Evolutionary conservation across 176 grass and related monocot genomes (phyloP), one percentile per base, ranked within the genome.

Genomic region (Areca catechu): DNA sequence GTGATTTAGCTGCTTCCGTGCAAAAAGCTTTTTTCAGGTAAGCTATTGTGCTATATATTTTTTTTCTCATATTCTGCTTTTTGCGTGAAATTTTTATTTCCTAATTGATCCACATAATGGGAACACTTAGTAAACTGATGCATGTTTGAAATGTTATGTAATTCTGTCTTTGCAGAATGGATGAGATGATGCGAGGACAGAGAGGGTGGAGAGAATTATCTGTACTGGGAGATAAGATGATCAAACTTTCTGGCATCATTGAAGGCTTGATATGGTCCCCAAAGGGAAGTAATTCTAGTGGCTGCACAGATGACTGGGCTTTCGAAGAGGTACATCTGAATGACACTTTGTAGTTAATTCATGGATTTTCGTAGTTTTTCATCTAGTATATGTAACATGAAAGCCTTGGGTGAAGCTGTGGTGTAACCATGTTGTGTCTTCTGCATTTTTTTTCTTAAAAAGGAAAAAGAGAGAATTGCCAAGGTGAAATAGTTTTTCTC

Each of bases 101-200:
- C 34, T 43, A 43, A 43, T 12, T 43, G 34, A 43, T 1, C 2
- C 34, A 43, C 12, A 10, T 43, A 43, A 43, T 43, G 34, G 34
- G 34, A 43, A 1, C 34, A 43, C 34, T 12, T 43, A 43, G 34
- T 43, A 43, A 43, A 12, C 14, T 12, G 34, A 43, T 43, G 34
- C 9, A 43, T 12, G 9, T 43, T 2, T 43, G 7, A 43, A 43
- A 43, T 43, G 34, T 5, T 14, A 14, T 43, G 34, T 43, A 56
- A 68, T 64, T 5, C 5, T 19, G 14, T 71, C 72, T 62, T 70
- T 73, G 65, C 63, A 97, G 92, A 81, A 97, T 97, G 92, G 92
- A 97, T 74, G 86, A 97, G 72, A 97, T 97, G 92, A 97, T 97
- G 92, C 74, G 58, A 48, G 92, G 92, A 49, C 92, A 97, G 68